These are phyloP conservation scores for Murraya paniculata DNA, from an alignment of 345 rosid species.

Conservation along the genomic window DNA sequence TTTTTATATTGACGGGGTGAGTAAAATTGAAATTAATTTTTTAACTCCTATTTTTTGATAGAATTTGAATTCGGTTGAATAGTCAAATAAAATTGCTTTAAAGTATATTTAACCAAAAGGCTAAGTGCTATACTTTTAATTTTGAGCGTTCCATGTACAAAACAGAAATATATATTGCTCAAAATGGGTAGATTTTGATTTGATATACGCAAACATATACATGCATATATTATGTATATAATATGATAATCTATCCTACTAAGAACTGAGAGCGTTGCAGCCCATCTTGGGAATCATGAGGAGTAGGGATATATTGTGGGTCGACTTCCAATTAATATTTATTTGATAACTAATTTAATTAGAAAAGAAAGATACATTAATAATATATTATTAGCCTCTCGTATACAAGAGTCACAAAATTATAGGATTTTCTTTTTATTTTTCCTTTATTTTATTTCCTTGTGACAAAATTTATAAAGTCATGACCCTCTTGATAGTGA, in stretches of 20 bases:
- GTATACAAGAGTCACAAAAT: constrained; percentile 1
- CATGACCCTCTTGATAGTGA: constrained; percentile 4
- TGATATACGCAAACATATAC: background rate
- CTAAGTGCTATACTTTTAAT: no score
- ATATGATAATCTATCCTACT: no score
- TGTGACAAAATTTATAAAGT: background rate
- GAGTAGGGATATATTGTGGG: background rate
- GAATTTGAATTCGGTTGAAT: no score
- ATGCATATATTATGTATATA: background rate
- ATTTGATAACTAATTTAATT: no score
- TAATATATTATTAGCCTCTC: background rate
- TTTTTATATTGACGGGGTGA: no score
- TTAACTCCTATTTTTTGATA: no score
- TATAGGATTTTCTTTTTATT: background rate
- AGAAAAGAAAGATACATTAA: no score
- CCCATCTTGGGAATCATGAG: background rate
- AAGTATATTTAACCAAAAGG: no score
- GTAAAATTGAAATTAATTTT: no score
- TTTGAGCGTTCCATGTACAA: no score
- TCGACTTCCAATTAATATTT: background rate
- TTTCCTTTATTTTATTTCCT: no score
- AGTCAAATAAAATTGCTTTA: no score
- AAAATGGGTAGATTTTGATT: background rate
- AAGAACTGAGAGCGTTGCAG: background rate
- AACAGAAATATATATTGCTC: background rate